Conservation (phyloP, 768 basidiomycete species). For the Cystoderma amianthinum region DNA sequence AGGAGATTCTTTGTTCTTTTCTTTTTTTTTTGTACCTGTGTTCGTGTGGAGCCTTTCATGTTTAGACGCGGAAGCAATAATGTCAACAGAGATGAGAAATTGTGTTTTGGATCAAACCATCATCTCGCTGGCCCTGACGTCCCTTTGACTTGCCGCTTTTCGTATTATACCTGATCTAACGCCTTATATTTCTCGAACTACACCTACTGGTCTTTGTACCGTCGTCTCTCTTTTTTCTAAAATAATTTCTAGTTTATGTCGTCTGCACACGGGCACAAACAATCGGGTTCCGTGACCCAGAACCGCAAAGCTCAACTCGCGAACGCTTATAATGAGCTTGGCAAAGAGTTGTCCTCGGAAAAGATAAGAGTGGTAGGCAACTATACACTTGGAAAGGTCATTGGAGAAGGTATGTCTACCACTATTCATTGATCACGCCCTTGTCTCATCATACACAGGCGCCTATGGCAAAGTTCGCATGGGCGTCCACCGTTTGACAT, state of each 20-base stretch:
- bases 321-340: slow-evolving; percentile 95
- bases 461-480: slow-evolving; percentile 94
- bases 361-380: slow-evolving; percentile 91
- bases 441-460: slow-evolving; percentile 37
- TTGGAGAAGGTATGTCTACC: slow-evolving; percentile 76
- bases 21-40: too few relatives aligned
- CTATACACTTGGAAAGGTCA: slow-evolving; percentile 89
- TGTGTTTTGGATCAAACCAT: too few relatives aligned
- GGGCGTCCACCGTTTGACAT: slow-evolving; percentile 90
- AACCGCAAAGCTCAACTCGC: slow-evolving; percentile 87
- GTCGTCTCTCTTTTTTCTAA: slow-evolving; percentile 24
- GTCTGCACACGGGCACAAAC: slow-evolving; percentile 49
- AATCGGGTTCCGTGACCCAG: slow-evolving; percentile 53
- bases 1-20: too few relatives aligned
- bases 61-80: too few relatives aligned
- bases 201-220: slow-evolving; percentile 22
- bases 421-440: background rate
- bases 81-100: too few relatives aligned
- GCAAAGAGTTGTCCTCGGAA: slow-evolving; percentile 88
- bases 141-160: background rate
- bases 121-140: too few relatives aligned
- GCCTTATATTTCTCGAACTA: slow-evolving; percentile 2
- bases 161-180: too few relatives aligned
- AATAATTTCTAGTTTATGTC: too few relatives aligned
- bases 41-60: too few relatives aligned